Evolutionary conservation across 1,284 basidiomycete species (phyloP).

Genomic region (Cutaneotrichosporon curvatum): DNA sequence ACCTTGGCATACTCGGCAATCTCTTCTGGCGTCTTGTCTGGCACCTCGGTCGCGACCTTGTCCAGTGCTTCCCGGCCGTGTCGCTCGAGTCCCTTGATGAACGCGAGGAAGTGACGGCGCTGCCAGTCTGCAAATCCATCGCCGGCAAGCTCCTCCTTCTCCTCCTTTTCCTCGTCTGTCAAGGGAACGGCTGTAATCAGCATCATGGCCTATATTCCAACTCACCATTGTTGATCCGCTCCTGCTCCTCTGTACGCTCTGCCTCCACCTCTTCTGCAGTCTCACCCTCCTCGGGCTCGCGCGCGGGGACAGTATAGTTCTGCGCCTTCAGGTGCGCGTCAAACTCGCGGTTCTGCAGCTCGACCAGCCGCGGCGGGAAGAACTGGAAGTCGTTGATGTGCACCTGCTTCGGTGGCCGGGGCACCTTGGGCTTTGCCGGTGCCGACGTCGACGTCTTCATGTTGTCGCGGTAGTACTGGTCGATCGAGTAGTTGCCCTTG

Average conservation of each 20-base stretch:
- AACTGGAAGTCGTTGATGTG: constrained; percentile 93
- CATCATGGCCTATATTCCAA: background rate
- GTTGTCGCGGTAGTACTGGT: constrained; percentile 88
- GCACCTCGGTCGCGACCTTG: constrained; percentile 66
- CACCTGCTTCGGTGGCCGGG: constrained; percentile 84
- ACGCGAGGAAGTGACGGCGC: constrained; percentile 85
- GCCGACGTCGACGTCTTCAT: constrained; percentile 61
- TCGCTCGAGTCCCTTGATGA: constrained; percentile 74
- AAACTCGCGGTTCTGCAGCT: constrained; percentile 81
- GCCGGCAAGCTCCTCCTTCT: constrained; percentile 70
- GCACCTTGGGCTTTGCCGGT: constrained; percentile 75
- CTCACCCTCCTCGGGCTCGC: constrained; percentile 63
- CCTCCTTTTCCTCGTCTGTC: constrained; percentile 71
- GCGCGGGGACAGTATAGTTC: constrained; percentile 63
- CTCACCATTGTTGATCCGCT: constrained; percentile 73
- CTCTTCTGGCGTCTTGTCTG: constrained; percentile 75
- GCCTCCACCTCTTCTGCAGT: constrained; percentile 77
- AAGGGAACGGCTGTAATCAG: constrained; percentile 64
- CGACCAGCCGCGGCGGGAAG: constrained; percentile 73
- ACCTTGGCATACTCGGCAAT: constrained; percentile 74
- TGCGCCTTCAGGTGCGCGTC: constrained; percentile 65
- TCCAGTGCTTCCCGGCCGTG: constrained; percentile 77
- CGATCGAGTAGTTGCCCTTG: constrained; percentile 91
- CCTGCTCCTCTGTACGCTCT: constrained; percentile 72
- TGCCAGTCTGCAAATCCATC: constrained; percentile 87